phyloP scores from a whole-genome alignment of 192 early-diverging fungal species.

The Thoreauomyces humboldtii region DNA sequence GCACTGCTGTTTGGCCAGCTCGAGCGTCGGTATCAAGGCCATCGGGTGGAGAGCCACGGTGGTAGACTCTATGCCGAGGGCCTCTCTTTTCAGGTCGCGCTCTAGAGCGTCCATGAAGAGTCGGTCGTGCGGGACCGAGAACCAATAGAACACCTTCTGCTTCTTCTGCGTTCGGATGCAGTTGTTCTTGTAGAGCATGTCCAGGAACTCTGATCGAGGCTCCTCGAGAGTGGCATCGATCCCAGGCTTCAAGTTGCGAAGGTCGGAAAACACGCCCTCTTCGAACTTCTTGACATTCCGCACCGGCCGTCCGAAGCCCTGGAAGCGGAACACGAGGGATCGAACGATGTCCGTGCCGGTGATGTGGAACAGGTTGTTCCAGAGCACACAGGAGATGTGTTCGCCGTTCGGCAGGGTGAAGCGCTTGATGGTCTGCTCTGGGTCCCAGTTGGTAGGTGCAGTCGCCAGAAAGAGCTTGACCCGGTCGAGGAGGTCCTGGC shows the following conservation, averaged over 20 bases:
- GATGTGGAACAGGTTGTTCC: conserved; percentile 91
- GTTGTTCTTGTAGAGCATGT: conserved; percentile 91
- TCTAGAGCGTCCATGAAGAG: conserved; percentile 95
- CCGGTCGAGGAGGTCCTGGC: conserved; percentile 26
- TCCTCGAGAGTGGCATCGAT: conserved; percentile 90
- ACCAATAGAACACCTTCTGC: conserved; percentile 99
- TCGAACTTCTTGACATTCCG: conserved; percentile 94
- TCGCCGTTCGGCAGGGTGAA: conserved; percentile 81
- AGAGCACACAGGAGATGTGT: conserved; percentile 85
- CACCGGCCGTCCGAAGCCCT: conserved; percentile 84
- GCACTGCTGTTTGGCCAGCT: conserved; percentile 58
- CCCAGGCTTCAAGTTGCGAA: conserved; percentile 93
- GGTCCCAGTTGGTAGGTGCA: conserved; percentile 65
- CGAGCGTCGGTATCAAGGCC: conserved; percentile 34
- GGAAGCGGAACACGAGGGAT: conserved; percentile 85
- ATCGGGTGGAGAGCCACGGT: conserved; percentile 54
- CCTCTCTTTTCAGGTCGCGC: conserved; percentile 92
- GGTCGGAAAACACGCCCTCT: conserved; percentile 95
- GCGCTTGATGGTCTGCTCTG: conserved; percentile 53
- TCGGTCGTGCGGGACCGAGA: conserved; percentile 88
- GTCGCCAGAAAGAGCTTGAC: conserved; percentile 60
- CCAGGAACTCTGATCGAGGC: conserved; percentile 88
- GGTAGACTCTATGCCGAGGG: conserved; percentile 79
- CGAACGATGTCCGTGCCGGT: conserved; percentile 97
- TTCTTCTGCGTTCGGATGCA: conserved; percentile 99